Base-by-base conservation (phyloP, 75 land plant genomes). In the Ceratopteris richardii region DNA sequence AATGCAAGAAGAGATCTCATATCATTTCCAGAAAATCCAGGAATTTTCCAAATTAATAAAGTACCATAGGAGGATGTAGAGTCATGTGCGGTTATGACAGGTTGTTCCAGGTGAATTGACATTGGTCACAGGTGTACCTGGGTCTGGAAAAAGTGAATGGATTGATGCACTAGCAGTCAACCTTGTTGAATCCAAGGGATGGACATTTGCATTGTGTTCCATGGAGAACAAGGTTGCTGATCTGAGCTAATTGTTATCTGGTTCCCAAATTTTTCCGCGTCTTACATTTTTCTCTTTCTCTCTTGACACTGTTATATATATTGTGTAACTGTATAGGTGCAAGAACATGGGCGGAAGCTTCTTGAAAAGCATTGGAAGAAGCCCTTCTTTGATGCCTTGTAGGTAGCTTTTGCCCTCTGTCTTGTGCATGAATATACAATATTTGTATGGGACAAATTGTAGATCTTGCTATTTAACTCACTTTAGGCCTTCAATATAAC, bases 91-190 rank as follows among this genome's bases (percentile, higher is more conserved):
- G 12, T 46, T 7, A 17, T 46, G 33, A 31, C 74, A 90, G 96
- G 88, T 95, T 56, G 80, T 86, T 31, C 99, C 99, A 29, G 99
- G 99, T 28, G 99, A 95, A 68, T 71, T 95, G 54, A 90, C 97
- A n/a, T 27, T 95, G 25, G 82, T 95, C 24, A 81, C 92, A 30
- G 99, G 99, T 24, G 96, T 95, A 36, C 99, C 99, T 1, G 88
- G 87, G 66, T 95, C 99, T 9, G 99, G 99, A 9, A 95, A 95
- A 73, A 95, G 99, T 75, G 99, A 95, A 76, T 95, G 99, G 99
- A 90, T 95, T 78, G 99, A 95, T 72, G 99, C 99, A 23, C 84
- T 95, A 6, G 36, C 90, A 61, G 80, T 83, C 66, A 95, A 95
- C 63, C 62, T 95, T 29, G 92, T 77, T 48, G 50, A 58, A 27